Evolutionary conservation across 495 filamentous ascomycete species (phyloP), one percentile per base, ranked within the genome.

Genomic region (Penicillium goetzii): DNA sequence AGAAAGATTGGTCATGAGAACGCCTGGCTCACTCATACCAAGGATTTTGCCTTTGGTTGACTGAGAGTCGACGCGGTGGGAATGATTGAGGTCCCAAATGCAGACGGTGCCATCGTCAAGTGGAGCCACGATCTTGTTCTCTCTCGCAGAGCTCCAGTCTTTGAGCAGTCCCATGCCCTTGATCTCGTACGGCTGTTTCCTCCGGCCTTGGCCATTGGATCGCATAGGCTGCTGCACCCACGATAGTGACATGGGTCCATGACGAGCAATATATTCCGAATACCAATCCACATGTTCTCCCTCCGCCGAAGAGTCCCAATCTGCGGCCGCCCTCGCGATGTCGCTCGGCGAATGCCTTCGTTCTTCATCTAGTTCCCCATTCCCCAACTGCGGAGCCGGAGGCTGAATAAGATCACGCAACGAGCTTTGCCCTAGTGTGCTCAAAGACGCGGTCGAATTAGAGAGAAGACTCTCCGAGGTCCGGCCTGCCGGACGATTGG

Each of bases 71-170:
- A 73, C 73, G 8, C 74, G 78, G 55, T 83, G 81, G 11, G 83
- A 83, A 23, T 85, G 83, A 55, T 84, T 86, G n/a, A 93, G 77
- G 73, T 95, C 89, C 92, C 92, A 97, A 19, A 96, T 76, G 68
- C 89, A 92, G 25, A 97, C 82, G 64, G 89, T 91, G 14, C 92
- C 92, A 72, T 97, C 90, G 56, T 93, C 92, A 21, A 97, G 74
- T 3, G 93, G 92, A 17, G 90, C 90, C 4, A 96, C 83, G 0
- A 90, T 88, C 59, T 89, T 83, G 38, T 87, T 77, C 52, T 77
- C 68, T 38, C 77, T 68, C 12, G 76, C 73, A 14, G 72, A 76
- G 56, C 76, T 81, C 80, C 80, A 81, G 36, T 87, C 82, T 14
- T 78, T 76, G 12, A 84, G 74, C 33, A 92, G 70, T 0, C 88